phyloP scores from a whole-genome alignment of 1,284 basidiomycete species.

The Cystobasidium sp. region DNA sequence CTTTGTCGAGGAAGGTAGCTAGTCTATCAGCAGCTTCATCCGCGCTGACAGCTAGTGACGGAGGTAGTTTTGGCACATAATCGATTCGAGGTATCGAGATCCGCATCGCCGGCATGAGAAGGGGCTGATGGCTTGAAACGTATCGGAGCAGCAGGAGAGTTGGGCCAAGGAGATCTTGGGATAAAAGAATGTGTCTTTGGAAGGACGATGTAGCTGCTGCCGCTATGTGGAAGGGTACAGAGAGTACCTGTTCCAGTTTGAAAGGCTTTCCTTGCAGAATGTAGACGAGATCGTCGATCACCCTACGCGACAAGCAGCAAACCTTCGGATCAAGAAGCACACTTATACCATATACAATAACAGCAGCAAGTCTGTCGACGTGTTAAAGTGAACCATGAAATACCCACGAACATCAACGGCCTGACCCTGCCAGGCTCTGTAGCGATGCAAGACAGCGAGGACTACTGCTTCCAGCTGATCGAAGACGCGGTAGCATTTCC shows the following conservation, averaged over 20 bases:
- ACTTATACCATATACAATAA: neutral
- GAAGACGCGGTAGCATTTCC: conserved; percentile 29
- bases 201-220: too few species aligned
- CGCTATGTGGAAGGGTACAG: too few species aligned
- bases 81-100: conserved; percentile 44
- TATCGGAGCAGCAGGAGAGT: too few species aligned
- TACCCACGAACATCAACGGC: too few species aligned
- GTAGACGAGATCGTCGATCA: conserved; percentile 6
- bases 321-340: neutral
- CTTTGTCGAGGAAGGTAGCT: conserved; percentile 40
- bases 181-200: too few species aligned
- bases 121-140: neutral
- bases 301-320: neutral
- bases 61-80: conserved; percentile 40
- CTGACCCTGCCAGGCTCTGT: neutral
- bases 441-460: neutral
- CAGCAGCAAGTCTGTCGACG: neutral
- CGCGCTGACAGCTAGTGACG: conserved; percentile 31
- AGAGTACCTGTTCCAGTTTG: too few species aligned
- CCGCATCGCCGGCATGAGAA: conserved; percentile 12
- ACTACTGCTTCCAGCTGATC: conserved; percentile 29
- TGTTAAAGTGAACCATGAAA: neutral
- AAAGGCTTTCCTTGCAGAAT: neutral
- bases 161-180: too few species aligned
- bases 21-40: conserved; percentile 41